Conservation (phyloP, 1,139 yeast species). For the Wickerhamomyces sp. region DNA sequence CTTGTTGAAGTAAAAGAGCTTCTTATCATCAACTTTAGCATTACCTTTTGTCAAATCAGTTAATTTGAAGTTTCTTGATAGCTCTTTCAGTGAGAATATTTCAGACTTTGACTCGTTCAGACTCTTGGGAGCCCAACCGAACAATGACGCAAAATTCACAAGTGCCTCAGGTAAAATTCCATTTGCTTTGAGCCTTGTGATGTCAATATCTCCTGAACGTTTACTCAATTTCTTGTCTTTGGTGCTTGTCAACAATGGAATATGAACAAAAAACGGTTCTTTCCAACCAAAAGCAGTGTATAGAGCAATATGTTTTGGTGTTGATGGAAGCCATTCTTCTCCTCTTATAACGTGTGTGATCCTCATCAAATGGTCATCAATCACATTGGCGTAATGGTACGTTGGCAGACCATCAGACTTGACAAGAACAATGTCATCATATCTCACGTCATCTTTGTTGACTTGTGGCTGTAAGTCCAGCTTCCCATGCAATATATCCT, state of each 20-base stretch:
- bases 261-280: slow-evolving; percentile 79
- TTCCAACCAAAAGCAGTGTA: slow-evolving; percentile 85
- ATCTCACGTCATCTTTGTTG: slow-evolving; percentile 64
- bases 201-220: slow-evolving; percentile 77
- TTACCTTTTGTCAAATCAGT: slow-evolving; percentile 85
- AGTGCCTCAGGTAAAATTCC: slow-evolving; percentile 86
- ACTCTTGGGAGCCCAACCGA: slow-evolving; percentile 84
- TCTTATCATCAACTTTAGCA: slow-evolving; percentile 81
- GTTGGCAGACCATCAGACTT: slow-evolving; percentile 95
- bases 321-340: slow-evolving; percentile 95
- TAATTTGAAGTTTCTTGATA: slow-evolving; percentile 36
- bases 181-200: slow-evolving; percentile 47
- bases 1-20: slow-evolving; percentile 72
- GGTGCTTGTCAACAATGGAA: slow-evolving; percentile 75
- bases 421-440: slow-evolving; percentile 82
- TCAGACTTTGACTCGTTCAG: slow-evolving; percentile 54
- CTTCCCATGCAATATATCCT: slow-evolving; percentile 72
- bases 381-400: slow-evolving; percentile 91
- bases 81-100: slow-evolving; percentile 48
- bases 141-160: slow-evolving; percentile 78
- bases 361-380: slow-evolving; percentile 89
- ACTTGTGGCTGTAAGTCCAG: slow-evolving; percentile 76
- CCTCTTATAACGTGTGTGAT: slow-evolving; percentile 95
- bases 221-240: slow-evolving; percentile 81
- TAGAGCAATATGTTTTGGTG: slow-evolving; percentile 88